Evolutionary conservation across 352 stramenopile genomes (phyloP).

Genomic region (Globisporangium paddicum): DNA sequence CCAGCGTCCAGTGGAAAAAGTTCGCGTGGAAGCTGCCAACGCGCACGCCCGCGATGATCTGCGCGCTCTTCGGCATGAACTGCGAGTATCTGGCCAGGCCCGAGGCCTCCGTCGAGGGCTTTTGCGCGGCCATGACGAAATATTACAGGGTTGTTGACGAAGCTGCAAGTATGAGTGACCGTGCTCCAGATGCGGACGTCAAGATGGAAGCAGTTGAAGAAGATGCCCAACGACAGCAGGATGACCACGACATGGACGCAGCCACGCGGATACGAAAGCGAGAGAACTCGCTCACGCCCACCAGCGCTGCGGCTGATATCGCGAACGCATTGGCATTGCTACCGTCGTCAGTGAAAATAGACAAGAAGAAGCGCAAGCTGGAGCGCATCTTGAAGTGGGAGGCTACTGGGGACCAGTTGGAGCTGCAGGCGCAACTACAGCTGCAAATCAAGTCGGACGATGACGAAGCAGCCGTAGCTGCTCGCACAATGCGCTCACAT

Average conservation of each 20-base stretch:
- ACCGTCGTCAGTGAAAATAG: not conserved
- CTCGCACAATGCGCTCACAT: not conserved
- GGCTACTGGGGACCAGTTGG: slow-evolving; percentile 21
- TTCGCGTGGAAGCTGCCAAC: slow-evolving; percentile 42
- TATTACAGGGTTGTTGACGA: slow-evolving; percentile 53
- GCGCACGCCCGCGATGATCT: slow-evolving; percentile 56
- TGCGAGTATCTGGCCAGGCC: slow-evolving; percentile 61
- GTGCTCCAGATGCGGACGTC: not conserved
- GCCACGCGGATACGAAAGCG: slow-evolving; percentile 8
- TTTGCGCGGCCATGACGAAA: slow-evolving; percentile 66
- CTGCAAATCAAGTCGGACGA: slow-evolving; percentile 19
- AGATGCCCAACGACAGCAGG: not conserved
- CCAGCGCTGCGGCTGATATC: not conserved
- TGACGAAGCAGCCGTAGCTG: not conserved
- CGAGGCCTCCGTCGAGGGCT: slow-evolving; percentile 62
- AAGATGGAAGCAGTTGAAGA: slow-evolving; percentile 10
- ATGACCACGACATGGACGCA: not conserved
- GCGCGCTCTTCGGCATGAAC: slow-evolving; percentile 60
- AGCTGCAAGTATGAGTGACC: not conserved
- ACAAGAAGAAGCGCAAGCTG: slow-evolving; percentile 45
- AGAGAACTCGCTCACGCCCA: not conserved
- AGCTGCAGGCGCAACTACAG: slow-evolving; percentile 14
- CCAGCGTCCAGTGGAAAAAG: slow-evolving; percentile 32
- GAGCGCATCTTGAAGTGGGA: slow-evolving; percentile 31
- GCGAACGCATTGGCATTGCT: not conserved